phyloP scores from a whole-genome alignment of 129 eudicot species.

The Ambrosia artemisiifolia region DNA sequence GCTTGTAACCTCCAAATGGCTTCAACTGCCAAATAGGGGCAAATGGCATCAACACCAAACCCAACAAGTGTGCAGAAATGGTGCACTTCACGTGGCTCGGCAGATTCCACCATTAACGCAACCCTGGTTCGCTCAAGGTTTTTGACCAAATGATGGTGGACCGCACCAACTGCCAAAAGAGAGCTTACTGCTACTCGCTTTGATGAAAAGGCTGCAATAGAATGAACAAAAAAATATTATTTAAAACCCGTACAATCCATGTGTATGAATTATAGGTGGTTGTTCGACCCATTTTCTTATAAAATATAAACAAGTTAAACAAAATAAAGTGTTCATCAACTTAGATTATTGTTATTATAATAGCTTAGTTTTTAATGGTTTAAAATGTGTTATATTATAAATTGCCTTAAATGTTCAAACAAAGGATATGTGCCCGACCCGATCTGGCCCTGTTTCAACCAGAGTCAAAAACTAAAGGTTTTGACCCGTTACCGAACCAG shows the following conservation, averaged over 20 bases:
- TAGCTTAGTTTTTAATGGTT: not conserved
- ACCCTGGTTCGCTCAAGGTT: constrained; percentile 87
- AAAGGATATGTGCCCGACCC: no score
- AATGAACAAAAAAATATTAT: not conserved
- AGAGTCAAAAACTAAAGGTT: not conserved
- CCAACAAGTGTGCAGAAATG: constrained; percentile 98
- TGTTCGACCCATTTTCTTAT: no score
- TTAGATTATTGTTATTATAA: not conserved
- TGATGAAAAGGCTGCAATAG: constrained; percentile 70
- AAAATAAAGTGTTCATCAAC: not conserved
- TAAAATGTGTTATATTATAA: no score
- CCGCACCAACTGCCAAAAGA: constrained; percentile 94
- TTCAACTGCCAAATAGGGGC: constrained; percentile 92
- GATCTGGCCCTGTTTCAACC: not conserved
- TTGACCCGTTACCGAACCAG: not conserved
- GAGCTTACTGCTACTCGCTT: constrained; percentile 93
- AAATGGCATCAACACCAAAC: constrained; percentile 94
- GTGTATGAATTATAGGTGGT: not conserved
- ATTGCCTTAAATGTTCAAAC: not conserved
- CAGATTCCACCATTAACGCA: constrained; percentile 87
- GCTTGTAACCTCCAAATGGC: constrained; percentile 95
- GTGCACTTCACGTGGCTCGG: constrained; percentile 99
- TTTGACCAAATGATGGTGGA: constrained; percentile 88
- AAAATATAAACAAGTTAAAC: not conserved
- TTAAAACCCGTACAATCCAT: not conserved